These are phyloP conservation scores for Glaciozyma martinii DNA, from an alignment of 768 basidiomycete genomes.

Conservation along the genomic window DNA sequence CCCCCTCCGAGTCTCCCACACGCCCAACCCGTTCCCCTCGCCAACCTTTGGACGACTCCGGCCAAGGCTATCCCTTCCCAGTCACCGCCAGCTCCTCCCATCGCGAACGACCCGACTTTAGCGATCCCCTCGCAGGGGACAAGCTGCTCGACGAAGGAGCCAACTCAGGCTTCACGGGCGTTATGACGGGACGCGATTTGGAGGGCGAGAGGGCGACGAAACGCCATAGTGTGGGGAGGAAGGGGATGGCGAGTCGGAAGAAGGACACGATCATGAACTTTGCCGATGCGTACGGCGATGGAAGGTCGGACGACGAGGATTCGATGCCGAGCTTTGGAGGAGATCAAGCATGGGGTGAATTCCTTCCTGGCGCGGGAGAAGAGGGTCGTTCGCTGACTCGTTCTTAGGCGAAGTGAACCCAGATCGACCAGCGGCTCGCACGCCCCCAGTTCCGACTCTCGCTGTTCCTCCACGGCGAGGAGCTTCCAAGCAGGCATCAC, in stretches of 20 bases:
- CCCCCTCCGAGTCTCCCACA: no score
- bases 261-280: constrained; percentile 28
- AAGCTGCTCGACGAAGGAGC: background rate
- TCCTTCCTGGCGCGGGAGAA: background rate
- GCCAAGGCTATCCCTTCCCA: no score
- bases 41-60: no score
- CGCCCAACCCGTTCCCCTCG: no score
- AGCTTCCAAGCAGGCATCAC: background rate
- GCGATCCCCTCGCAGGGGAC: background rate
- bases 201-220: constrained; percentile 11
- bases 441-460: background rate
- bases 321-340: no score
- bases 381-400: background rate
- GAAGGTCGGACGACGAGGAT: background rate
- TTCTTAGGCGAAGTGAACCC: background rate
- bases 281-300: constrained; percentile 18
- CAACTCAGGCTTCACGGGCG: background rate
- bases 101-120: no score
- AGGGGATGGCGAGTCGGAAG: background rate
- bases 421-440: background rate
- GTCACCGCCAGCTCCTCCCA: no score
- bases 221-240: constrained; percentile 13
- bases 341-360: constrained; percentile 6
- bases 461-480: constrained; percentile 7
- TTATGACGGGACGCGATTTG: background rate